phyloP scores from a whole-genome alignment of 1,139 yeast species.

The Blastobotrys buckinghamii region DNA sequence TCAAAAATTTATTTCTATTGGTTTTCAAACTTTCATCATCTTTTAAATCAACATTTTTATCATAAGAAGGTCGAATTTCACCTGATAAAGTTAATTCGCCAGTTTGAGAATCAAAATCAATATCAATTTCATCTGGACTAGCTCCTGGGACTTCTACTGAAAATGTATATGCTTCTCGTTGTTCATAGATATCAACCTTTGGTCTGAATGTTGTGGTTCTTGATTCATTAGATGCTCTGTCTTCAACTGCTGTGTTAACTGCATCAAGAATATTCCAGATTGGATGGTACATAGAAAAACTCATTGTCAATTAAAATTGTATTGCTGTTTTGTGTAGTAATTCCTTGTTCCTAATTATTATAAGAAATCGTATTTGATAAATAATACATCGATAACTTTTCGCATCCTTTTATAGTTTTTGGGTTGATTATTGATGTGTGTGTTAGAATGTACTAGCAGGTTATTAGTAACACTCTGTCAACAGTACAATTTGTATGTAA shows the following conservation, averaged over 20 bases:
- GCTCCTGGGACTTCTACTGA: constrained; percentile 52
- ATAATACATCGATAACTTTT: too few species aligned
- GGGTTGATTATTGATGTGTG: too few species aligned
- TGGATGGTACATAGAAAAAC: background rate
- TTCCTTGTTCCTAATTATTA: too few species aligned
- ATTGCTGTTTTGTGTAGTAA: too few species aligned
- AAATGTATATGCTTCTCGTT: constrained; percentile 39
- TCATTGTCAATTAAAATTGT: too few species aligned
- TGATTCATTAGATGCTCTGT: background rate
- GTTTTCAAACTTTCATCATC: constrained; percentile 1
- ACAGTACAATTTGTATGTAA: too few species aligned
- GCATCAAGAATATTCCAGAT: constrained; percentile 11
- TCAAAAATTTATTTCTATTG: background rate
- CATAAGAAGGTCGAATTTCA: constrained; percentile 5
- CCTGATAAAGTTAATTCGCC: constrained; percentile 24
- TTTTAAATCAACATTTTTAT: background rate
- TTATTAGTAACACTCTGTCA: too few species aligned
- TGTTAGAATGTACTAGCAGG: too few species aligned
- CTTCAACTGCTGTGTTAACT: background rate
- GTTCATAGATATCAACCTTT: constrained; percentile 49
- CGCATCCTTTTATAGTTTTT: too few species aligned
- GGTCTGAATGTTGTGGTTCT: constrained; percentile 21
- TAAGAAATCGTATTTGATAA: too few species aligned
- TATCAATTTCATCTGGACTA: constrained; percentile 43
- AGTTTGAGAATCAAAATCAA: constrained; percentile 47